These are phyloP conservation scores for Naumovozyma baii DNA, from an alignment of 805 yeast genomes.

Conservation along the genomic window DNA sequence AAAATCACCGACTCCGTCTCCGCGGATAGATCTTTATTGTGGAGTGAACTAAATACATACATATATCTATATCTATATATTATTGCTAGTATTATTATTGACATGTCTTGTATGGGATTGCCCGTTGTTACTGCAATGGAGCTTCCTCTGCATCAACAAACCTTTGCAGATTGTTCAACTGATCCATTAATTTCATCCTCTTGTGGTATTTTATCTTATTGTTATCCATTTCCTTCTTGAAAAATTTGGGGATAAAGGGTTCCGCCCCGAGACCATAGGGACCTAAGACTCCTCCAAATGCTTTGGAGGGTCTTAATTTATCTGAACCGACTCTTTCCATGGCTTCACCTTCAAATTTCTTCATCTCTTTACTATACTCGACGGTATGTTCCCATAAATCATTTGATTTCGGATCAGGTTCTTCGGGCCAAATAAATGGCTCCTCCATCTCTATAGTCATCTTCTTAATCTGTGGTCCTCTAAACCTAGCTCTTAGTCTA, in stretches of 20 bases:
- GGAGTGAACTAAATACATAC: no score
- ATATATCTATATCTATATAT: no score
- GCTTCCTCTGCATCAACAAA: slow-evolving; percentile 4
- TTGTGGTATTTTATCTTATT: slow-evolving; percentile 28
- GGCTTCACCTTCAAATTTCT: slow-evolving; percentile 41
- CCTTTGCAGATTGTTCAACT: slow-evolving; percentile 4
- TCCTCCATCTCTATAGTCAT: slow-evolving; percentile 95
- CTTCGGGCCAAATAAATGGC: slow-evolving; percentile 92
- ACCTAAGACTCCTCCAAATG: slow-evolving; percentile 61
- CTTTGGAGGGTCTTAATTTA: slow-evolving; percentile 51
- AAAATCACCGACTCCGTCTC: no score
- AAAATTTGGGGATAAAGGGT: slow-evolving; percentile 50
- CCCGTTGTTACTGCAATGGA: no score
- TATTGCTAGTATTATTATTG: no score
- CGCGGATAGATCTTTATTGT: no score
- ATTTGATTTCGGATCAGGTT: slow-evolving; percentile 36
- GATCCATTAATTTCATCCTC: slow-evolving; percentile 9
- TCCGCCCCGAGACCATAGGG: slow-evolving; percentile 50
- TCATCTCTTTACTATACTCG: slow-evolving; percentile 33
- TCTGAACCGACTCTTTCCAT: slow-evolving; percentile 49
- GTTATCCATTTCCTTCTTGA: slow-evolving; percentile 38
- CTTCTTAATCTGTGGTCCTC: slow-evolving; percentile 77
- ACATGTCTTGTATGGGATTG: neutral
- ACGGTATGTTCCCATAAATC: slow-evolving; percentile 21
- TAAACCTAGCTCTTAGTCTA: slow-evolving; percentile 54